These are phyloP conservation scores for Amborella trichopoda DNA, from an alignment of 164 flowering plant genomes.

Conservation along the genomic window DNA sequence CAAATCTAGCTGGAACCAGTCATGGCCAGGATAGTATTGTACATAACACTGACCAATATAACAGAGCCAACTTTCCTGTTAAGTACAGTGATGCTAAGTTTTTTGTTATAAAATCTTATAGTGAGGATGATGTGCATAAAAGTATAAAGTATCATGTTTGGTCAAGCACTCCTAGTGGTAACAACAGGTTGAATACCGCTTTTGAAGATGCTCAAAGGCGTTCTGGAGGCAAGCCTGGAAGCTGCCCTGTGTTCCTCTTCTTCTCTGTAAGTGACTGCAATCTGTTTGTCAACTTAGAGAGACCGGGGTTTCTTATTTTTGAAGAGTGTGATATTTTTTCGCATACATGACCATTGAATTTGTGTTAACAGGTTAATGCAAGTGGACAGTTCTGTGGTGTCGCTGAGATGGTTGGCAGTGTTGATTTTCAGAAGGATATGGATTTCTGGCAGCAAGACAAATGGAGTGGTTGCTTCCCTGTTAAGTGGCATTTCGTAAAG, in stretches of 20 bases:
- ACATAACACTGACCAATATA: slow-evolving; percentile 47
- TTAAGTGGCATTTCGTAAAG: slow-evolving; percentile 86
- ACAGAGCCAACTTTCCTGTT: slow-evolving; percentile 49
- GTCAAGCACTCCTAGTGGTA: slow-evolving; percentile 95
- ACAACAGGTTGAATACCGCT: slow-evolving; percentile 67
- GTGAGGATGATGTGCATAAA: slow-evolving; percentile 95
- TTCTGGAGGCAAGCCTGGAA: slow-evolving; percentile 31
- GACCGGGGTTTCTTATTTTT: not conserved
- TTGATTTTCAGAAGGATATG: slow-evolving; percentile 72
- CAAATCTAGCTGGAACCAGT: slow-evolving; percentile 35
- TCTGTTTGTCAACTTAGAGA: not conserved
- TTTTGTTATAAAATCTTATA: slow-evolving; percentile 84
- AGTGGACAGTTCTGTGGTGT: slow-evolving; percentile 96
- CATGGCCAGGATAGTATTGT: slow-evolving; percentile 42
- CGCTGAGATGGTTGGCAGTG: slow-evolving; percentile 87
- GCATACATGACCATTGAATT: not conserved
- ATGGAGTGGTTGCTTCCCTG: slow-evolving; percentile 90
- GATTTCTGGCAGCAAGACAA: slow-evolving; percentile 97
- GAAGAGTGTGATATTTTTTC: not conserved
- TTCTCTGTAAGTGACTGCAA: slow-evolving; percentile 56
- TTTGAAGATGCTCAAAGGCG: slow-evolving; percentile 58
- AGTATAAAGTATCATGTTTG: slow-evolving; percentile 86
- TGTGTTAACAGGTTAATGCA: slow-evolving; percentile 62
- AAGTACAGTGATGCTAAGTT: slow-evolving; percentile 56
- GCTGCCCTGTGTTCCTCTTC: slow-evolving; percentile 78